These are phyloP conservation scores for Pseudocercospora vitis DNA, from an alignment of 2,329 filamentous ascomycete species.

Conservation along the genomic window DNA sequence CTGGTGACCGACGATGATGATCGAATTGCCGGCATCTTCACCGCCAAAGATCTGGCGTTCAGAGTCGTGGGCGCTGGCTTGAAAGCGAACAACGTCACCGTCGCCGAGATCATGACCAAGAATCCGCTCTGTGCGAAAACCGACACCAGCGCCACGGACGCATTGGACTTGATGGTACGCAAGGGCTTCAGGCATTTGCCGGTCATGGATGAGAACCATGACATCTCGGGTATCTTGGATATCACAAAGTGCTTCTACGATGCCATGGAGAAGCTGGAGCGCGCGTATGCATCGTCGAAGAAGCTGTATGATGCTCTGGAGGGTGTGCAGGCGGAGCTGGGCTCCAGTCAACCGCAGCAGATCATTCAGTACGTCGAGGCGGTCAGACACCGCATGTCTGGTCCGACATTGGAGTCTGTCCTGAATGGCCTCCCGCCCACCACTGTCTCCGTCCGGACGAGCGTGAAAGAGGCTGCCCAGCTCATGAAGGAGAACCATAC, in stretches of 20 bases:
- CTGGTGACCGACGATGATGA: constrained; percentile 97
- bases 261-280: constrained; percentile 98
- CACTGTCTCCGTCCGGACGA: constrained; percentile 92
- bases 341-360: constrained; percentile 93
- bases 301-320: constrained; percentile 97
- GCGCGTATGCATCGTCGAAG: constrained; percentile 95
- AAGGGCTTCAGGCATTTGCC: constrained; percentile 97
- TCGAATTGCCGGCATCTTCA: constrained; percentile 97
- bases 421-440: constrained; percentile 88
- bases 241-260: constrained; percentile 99
- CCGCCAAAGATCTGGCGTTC: constrained; percentile 96
- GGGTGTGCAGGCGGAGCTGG: constrained; percentile 94
- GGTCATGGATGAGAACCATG: constrained; percentile 99
- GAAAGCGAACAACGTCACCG: constrained; percentile 86
- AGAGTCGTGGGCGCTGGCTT: constrained; percentile 88
- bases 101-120: constrained; percentile 99
- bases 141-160: constrained; percentile 96
- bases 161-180: constrained; percentile 93
- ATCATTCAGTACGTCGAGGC: constrained; percentile 99
- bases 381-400: constrained; percentile 93
- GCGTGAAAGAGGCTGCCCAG: constrained; percentile 90
- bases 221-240: constrained; percentile 95
- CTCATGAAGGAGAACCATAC: constrained; percentile 99
- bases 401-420: constrained; percentile 91
- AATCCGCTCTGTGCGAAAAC: constrained; percentile 96